Percentiles rank a stretch among this genome's conserved stretches.
phyloP scores from a whole-genome alignment of 768 basidiomycete genomes.

The Pleurotus giganteus region DNA sequence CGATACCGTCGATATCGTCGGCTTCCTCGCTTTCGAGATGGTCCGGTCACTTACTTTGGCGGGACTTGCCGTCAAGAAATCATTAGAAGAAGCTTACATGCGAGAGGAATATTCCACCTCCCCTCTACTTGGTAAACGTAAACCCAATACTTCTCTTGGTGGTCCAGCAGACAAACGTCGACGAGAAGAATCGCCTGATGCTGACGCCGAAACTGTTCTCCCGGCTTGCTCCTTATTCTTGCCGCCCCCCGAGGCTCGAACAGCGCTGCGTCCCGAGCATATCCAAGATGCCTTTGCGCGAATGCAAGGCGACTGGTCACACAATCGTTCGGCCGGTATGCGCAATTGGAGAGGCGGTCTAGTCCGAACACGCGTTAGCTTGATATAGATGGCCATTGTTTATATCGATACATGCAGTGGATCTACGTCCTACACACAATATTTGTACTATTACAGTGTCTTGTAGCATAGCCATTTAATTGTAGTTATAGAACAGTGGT shows the following conservation, averaged over 20 bases:
- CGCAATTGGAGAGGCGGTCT: constrained; percentile 88
- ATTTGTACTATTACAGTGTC: constrained; percentile 14
- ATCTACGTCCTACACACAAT: constrained; percentile 14
- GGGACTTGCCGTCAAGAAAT: constrained; percentile 80
- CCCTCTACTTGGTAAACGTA: constrained; percentile 69
- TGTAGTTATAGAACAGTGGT: neutral
- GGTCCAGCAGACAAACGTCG: constrained; percentile 51
- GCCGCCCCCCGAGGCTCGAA: constrained; percentile 78
- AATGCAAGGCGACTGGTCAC: constrained; percentile 86
- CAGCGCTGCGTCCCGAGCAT: constrained; percentile 77
- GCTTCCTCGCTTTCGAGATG: constrained; percentile 97
- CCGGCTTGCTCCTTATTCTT: constrained; percentile 76
- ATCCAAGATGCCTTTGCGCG: constrained; percentile 89
- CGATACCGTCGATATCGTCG: constrained; percentile 94
- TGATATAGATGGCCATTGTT: constrained; percentile 48
- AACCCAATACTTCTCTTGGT: constrained; percentile 41
- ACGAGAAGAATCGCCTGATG: constrained; percentile 60
- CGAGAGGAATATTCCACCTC: constrained; percentile 60
- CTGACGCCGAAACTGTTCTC: constrained; percentile 59
- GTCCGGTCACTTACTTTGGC: constrained; percentile 90
- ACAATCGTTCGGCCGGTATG: constrained; percentile 82
- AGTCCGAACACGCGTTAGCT: constrained; percentile 71
- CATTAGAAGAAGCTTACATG: constrained; percentile 69
- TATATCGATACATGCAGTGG: neutral
- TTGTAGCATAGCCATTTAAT: constrained; percentile 6